phyloP scores from a whole-genome alignment of 208 protist species.

The Trypanosoma congolense region DNA sequence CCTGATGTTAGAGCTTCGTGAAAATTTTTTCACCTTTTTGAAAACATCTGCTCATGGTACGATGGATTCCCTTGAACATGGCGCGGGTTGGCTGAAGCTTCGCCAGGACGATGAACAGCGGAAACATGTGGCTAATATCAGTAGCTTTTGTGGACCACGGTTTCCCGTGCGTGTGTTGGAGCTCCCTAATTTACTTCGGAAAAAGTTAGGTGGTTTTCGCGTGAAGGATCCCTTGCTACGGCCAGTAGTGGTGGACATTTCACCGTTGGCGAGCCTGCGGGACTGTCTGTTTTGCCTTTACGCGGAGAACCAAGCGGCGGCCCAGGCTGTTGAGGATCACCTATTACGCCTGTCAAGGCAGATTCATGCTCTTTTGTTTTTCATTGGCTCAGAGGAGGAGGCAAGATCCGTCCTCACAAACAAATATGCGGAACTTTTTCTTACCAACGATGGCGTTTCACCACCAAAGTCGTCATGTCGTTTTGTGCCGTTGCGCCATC shows the following conservation, averaged over 20 bases:
- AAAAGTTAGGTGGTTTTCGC: constrained; percentile 2
- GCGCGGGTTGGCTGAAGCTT: constrained; percentile 1
- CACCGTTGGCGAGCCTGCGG: constrained; percentile 34
- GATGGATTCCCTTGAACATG: constrained; percentile 26
- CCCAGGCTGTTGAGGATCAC: constrained; percentile 47
- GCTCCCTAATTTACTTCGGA: constrained; percentile 39
- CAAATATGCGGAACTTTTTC: constrained; percentile 41
- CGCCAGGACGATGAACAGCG: neutral
- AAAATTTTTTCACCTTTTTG: constrained; percentile 41
- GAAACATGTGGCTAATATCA: constrained; percentile 12
- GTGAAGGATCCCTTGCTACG: constrained; percentile 30
- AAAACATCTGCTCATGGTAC: constrained; percentile 52
- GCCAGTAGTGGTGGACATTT: constrained; percentile 65
- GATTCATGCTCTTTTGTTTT: constrained; percentile 54
- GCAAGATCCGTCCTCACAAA: constrained; percentile 35
- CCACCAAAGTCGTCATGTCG: neutral
- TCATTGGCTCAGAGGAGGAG: constrained; percentile 48
- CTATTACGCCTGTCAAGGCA: constrained; percentile 56
- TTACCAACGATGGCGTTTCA: constrained; percentile 15
- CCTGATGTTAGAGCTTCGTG: constrained; percentile 37
- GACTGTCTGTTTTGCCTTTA: constrained; percentile 34
- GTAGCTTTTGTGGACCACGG: constrained; percentile 5
- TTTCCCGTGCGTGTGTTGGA: constrained; percentile 50
- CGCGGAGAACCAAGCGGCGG: constrained; percentile 2
- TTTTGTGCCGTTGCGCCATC: constrained; percentile 36